These are phyloP conservation scores for Microcyclosporella mali DNA, from an alignment of 2,329 filamentous ascomycete species.

Conservation along the genomic window DNA sequence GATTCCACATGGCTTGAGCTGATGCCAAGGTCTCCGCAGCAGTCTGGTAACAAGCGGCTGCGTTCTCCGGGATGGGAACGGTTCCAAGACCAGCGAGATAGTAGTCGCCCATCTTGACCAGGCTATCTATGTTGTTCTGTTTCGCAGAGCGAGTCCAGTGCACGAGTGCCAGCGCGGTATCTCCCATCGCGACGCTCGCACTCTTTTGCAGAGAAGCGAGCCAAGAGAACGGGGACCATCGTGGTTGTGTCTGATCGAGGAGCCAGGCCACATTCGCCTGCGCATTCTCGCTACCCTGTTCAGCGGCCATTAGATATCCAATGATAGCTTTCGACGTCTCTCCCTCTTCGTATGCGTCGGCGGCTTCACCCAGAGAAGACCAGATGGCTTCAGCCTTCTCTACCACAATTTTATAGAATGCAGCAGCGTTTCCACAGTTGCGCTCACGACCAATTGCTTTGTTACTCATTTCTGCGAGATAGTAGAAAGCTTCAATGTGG, in stretches of 20 bases:
- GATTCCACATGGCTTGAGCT: conserved; percentile 91
- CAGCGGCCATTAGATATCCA: conserved; percentile 77
- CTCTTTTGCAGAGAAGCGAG: conserved; percentile 11
- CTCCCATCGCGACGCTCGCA: conserved; percentile 43
- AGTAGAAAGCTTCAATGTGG: conserved; percentile 85
- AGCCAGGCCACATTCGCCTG: conserved; percentile 88
- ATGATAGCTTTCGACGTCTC: conserved; percentile 75
- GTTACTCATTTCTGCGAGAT: conserved; percentile 79
- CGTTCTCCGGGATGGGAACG: conserved; percentile 66
- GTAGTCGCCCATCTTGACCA: conserved; percentile 98
- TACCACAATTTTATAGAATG: conserved; percentile 82
- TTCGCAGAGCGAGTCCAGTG: conserved; percentile 94
- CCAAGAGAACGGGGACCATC: conserved; percentile 14
- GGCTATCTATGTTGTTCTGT: conserved; percentile 85
- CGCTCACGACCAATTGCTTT: conserved; percentile 74
- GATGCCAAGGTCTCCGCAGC: conserved; percentile 88
- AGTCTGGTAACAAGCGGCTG: conserved; percentile 84
- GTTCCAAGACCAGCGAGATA: conserved; percentile 75
- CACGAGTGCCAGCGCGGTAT: conserved; percentile 66
- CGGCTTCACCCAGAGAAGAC: conserved; percentile 76
- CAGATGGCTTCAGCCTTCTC: conserved; percentile 84
- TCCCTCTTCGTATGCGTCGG: conserved; percentile 70
- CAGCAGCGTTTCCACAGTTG: conserved; percentile 68
- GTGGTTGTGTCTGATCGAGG: conserved; percentile 55
- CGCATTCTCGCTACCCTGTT: conserved; percentile 83